Evolutionary conservation across 805 yeast genomes (phyloP).

Genomic region (Saturnispora silvae): DNA sequence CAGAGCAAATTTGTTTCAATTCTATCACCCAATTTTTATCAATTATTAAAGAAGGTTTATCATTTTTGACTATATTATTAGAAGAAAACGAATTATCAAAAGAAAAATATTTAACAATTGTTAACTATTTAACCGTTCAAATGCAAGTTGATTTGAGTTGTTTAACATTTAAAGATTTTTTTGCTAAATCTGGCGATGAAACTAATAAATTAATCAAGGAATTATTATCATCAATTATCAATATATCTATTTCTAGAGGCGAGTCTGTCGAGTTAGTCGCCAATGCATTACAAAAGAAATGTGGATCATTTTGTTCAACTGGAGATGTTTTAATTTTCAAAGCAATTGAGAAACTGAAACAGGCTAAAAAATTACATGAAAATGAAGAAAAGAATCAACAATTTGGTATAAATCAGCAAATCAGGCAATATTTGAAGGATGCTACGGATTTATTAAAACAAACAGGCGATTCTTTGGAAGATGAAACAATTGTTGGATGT

Average conservation of each 20-base stretch:
- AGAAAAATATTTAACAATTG: constrained; percentile 46
- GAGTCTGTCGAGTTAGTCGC: constrained; percentile 88
- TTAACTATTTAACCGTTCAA: constrained; percentile 57
- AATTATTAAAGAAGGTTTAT: constrained; percentile 79
- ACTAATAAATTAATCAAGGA: constrained; percentile 69
- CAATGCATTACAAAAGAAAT: constrained; percentile 75
- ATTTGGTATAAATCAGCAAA: constrained; percentile 33
- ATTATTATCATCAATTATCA: constrained; percentile 77
- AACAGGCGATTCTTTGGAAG: constrained; percentile 65
- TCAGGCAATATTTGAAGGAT: constrained; percentile 41
- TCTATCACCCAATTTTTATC: constrained; percentile 65
- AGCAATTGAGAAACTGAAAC: constrained; percentile 83
- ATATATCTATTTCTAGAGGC: constrained; percentile 82
- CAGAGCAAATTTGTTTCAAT: constrained; percentile 82
- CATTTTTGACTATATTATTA: constrained; percentile 71
- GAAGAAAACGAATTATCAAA: constrained; percentile 42
- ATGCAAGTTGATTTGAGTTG: constrained; percentile 58
- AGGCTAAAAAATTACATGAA: constrained; percentile 66
- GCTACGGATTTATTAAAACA: constrained; percentile 70
- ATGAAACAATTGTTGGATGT: constrained; percentile 76
- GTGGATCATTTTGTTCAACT: constrained; percentile 90
- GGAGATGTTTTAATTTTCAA: constrained; percentile 89
- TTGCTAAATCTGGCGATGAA: constrained; percentile 51
- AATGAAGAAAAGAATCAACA: constrained; percentile 54
- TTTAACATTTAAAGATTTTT: constrained; percentile 63